These are phyloP conservation scores for Exophiala sideris DNA, from an alignment of 2,329 filamentous ascomycete genomes.

Conservation along the genomic window DNA sequence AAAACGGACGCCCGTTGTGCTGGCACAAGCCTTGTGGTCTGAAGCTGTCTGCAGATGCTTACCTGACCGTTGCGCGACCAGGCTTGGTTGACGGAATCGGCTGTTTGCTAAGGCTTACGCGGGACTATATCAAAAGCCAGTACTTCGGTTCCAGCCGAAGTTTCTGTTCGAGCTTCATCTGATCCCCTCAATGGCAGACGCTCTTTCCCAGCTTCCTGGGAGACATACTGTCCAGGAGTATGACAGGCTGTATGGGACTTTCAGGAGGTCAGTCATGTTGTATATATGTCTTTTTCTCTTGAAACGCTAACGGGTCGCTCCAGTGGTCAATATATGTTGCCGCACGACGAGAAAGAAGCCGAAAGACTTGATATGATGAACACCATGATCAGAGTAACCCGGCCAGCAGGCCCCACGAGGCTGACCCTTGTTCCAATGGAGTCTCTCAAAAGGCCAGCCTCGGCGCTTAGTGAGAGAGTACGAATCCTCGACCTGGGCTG, in stretches of 20 bases:
- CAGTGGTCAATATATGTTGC: conserved; percentile 67
- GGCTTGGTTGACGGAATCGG: too few relatives aligned
- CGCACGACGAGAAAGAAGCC: conserved; percentile 73
- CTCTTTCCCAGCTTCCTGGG: neutral
- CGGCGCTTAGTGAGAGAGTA: neutral
- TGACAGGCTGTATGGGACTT: conserved; percentile 24
- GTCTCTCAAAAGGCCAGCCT: neutral
- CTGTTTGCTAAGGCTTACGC: too few relatives aligned
- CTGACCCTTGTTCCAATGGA: conserved; percentile 38
- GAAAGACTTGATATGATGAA: conserved; percentile 80
- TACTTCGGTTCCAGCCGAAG: too few relatives aligned
- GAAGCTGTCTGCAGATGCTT: too few relatives aligned
- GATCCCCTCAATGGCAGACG: neutral
- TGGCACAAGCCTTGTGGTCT: too few relatives aligned
- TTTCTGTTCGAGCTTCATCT: too few relatives aligned
- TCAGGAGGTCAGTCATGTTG: conserved; percentile 15
- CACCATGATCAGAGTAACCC: conserved; percentile 67
- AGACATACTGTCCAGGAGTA: conserved; percentile 10
- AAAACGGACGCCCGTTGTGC: too few relatives aligned
- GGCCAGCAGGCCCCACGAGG: conserved; percentile 40
- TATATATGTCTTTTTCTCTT: neutral
- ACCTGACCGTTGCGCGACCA: too few relatives aligned
- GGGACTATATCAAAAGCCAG: too few relatives aligned
- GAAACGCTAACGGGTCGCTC: conserved; percentile 6
- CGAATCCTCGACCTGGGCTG: conserved; percentile 68